A percentile compares a stretch with the other conserved stretches of the same genome.
These are phyloP conservation scores for Jacaranda mimosifolia DNA, from an alignment of 257 asterid genomes.

Conservation along the genomic window DNA sequence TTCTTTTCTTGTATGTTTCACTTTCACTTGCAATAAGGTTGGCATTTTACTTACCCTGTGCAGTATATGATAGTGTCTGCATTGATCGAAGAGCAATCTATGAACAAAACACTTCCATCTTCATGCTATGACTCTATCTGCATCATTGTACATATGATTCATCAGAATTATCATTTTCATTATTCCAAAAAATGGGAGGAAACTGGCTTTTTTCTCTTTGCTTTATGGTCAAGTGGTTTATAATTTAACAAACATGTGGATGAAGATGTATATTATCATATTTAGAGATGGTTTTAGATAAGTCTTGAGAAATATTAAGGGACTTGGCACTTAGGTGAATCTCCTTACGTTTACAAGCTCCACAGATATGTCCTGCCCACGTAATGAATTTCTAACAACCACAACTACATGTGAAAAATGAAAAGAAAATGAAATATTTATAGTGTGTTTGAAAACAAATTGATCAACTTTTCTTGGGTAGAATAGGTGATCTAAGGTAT, in stretches of 20 bases:
- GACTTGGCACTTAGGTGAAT: conserved; percentile 70
- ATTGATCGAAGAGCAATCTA: conserved; percentile 59
- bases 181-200: not conserved
- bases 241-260: too few relatives aligned
- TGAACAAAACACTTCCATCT: conserved; percentile 77
- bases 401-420: conserved; percentile 63
- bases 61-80: conserved; percentile 89
- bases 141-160: conserved; percentile 26
- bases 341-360: conserved; percentile 81
- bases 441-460: conserved; percentile 42
- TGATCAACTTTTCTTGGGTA: conserved; percentile 30
- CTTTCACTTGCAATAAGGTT: not conserved
- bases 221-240: not conserved
- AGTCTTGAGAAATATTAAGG: conserved; percentile 60
- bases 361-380: conserved; percentile 89
- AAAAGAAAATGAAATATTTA: conserved; percentile 1
- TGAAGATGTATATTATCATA: conserved; percentile 61
- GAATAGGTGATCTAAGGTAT: not conserved
- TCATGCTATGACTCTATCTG: conserved; percentile 83
- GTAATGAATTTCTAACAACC: conserved; percentile 81
- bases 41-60: conserved; percentile 79
- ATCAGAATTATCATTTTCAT: not conserved
- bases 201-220: not conserved
- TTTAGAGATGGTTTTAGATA: conserved; percentile 73
- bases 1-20: too few relatives aligned